Evolutionary conservation across 768 basidiomycete genomes (phyloP).

Genomic region (Xanthoconium purpureum): DNA sequence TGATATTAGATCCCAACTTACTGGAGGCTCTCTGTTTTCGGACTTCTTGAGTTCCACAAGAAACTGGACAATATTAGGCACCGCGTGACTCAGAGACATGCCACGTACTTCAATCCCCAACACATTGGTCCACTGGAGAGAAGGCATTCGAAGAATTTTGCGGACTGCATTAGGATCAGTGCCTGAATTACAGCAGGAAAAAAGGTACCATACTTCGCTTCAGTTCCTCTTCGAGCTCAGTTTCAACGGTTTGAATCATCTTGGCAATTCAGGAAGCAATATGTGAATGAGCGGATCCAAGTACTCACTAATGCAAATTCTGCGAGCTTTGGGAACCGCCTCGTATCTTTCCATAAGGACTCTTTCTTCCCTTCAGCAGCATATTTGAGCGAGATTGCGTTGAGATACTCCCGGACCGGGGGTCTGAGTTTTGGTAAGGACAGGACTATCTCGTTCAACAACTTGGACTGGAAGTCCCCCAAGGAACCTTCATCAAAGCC

Average conservation of each 20-base stretch:
- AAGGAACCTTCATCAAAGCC: slow-evolving; percentile 39
- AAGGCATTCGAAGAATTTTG: slow-evolving; percentile 67
- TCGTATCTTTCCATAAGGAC: slow-evolving; percentile 60
- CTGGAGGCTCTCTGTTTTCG: slow-evolving; percentile 44
- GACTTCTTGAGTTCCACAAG: slow-evolving; percentile 73
- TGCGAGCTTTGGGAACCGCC: slow-evolving; percentile 53
- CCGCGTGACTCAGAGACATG: neutral
- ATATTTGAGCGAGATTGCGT: slow-evolving; percentile 53
- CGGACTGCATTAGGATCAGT: slow-evolving; percentile 48
- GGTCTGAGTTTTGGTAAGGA: slow-evolving; percentile 63
- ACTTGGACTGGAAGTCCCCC: slow-evolving; percentile 56
- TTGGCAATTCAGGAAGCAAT: slow-evolving; percentile 27
- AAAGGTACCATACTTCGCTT: slow-evolving; percentile 46
- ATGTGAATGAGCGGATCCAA: slow-evolving; percentile 17
- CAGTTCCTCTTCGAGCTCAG: slow-evolving; percentile 72
- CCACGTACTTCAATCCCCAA: slow-evolving; percentile 63
- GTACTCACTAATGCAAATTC: slow-evolving; percentile 54
- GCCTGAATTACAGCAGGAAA: neutral
- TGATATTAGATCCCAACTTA: slow-evolving; percentile 63
- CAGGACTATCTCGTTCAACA: slow-evolving; percentile 70
- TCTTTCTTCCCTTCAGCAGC: slow-evolving; percentile 68
- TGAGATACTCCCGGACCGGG: slow-evolving; percentile 52
- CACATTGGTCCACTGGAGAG: slow-evolving; percentile 64
- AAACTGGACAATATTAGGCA: slow-evolving; percentile 44
- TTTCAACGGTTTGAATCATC: slow-evolving; percentile 66